A percentile compares a stretch with the other conserved stretches of the same genome.
phyloP scores from a whole-genome alignment of 2,329 filamentous ascomycete species.

The Didymella keratinophila region DNA sequence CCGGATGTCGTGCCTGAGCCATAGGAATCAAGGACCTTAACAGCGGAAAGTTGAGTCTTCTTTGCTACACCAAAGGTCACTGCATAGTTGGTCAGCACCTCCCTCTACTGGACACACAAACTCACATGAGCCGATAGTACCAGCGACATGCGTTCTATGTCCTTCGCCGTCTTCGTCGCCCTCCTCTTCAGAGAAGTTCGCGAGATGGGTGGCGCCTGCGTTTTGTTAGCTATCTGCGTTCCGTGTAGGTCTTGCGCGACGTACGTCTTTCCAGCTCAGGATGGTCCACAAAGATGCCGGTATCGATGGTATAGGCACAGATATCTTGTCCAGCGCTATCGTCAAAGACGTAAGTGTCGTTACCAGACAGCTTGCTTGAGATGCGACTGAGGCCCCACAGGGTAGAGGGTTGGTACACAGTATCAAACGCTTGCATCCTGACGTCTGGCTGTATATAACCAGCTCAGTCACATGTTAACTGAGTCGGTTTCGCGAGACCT shows the following conservation, averaged over 20 bases:
- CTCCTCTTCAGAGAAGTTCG: slow-evolving; percentile 37
- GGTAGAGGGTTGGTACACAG: slow-evolving; percentile 45
- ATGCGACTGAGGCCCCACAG: slow-evolving; percentile 53
- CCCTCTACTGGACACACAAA: background rate
- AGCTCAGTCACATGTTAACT: slow-evolving; percentile 29
- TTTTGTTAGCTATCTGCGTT: slow-evolving; percentile 1
- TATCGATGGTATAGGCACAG: slow-evolving; percentile 70
- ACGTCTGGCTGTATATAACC: slow-evolving; percentile 49
- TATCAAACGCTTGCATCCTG: slow-evolving; percentile 37
- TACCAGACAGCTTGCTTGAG: slow-evolving; percentile 42
- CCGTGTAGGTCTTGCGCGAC: slow-evolving; percentile 11
- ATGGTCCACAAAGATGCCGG: slow-evolving; percentile 66
- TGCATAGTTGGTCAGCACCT: background rate
- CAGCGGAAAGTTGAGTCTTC: slow-evolving; percentile 45
- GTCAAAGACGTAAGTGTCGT: slow-evolving; percentile 50
- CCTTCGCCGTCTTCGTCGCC: slow-evolving; percentile 37
- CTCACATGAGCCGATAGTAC: slow-evolving; percentile 40
- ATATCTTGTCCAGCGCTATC: slow-evolving; percentile 46
- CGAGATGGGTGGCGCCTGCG: slow-evolving; percentile 37
- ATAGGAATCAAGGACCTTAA: slow-evolving; percentile 48
- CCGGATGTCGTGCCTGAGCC: slow-evolving; percentile 36
- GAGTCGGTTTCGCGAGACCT: background rate
- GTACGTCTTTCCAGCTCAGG: slow-evolving; percentile 47
- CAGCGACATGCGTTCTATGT: slow-evolving; percentile 50
- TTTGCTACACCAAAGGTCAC: slow-evolving; percentile 46